Percentiles rank a stretch among this genome's conserved stretches.
These are phyloP conservation scores for Ophidiomyces ophidiicola DNA, from an alignment of 2,329 filamentous ascomycete genomes.

Conservation along the genomic window DNA sequence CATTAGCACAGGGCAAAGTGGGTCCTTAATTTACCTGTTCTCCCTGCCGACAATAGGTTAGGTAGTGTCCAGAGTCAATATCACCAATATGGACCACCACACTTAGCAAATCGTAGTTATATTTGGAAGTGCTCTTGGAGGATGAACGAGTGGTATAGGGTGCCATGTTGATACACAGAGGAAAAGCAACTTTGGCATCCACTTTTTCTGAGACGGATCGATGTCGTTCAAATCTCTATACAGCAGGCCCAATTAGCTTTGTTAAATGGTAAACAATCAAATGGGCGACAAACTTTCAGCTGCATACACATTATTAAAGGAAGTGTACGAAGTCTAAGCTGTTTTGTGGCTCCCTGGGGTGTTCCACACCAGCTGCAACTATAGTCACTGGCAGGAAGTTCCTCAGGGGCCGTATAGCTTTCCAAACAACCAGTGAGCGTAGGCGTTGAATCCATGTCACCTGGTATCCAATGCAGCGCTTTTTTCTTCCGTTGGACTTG, in stretches of 20 bases:
- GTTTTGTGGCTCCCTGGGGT: slow-evolving; percentile 65
- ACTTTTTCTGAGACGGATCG: slow-evolving; percentile 72
- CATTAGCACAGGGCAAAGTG: background rate
- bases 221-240: slow-evolving; percentile 60
- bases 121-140: slow-evolving; percentile 37
- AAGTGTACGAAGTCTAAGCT: slow-evolving; percentile 69
- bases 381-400: slow-evolving; percentile 62
- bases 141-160: slow-evolving; percentile 65
- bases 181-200: slow-evolving; percentile 74
- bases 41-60: slow-evolving; percentile 73
- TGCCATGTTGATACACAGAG: slow-evolving; percentile 74
- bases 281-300: slow-evolving; percentile 63
- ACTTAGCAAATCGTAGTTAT: slow-evolving; percentile 74
- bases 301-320: slow-evolving; percentile 87
- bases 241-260: background rate
- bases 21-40: slow-evolving; percentile 43
- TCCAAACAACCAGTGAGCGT: slow-evolving; percentile 66
- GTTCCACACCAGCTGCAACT: slow-evolving; percentile 69
- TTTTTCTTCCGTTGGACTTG: slow-evolving; percentile 57
- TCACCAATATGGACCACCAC: slow-evolving; percentile 90
- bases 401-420: slow-evolving; percentile 76
- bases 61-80: slow-evolving; percentile 84
- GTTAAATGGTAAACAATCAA: background rate
- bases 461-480: slow-evolving; percentile 29
- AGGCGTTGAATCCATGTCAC: slow-evolving; percentile 33